Evolutionary conservation across 2,329 filamentous ascomycete species (phyloP).

Genomic region (Bipolaris oryzae): DNA sequence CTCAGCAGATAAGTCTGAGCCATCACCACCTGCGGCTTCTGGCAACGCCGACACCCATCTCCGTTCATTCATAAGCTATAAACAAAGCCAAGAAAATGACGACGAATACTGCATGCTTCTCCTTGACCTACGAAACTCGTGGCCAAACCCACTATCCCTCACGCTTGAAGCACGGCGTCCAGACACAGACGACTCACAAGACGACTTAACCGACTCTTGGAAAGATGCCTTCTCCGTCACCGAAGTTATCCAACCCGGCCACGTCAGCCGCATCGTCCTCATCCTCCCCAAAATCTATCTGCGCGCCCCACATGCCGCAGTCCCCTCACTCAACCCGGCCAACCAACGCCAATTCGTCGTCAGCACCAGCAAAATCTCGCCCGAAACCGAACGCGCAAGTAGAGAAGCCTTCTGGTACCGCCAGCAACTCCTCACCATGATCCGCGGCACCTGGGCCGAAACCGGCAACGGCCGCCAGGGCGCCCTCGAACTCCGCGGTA

Average conservation of each 20-base stretch:
- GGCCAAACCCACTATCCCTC: conserved; percentile 79
- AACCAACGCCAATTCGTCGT: conserved; percentile 94
- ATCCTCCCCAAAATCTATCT: conserved; percentile 77
- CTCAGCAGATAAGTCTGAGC: not conserved
- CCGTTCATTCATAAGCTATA: conserved; percentile 53
- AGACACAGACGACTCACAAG: conserved; percentile 1
- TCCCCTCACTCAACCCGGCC: conserved; percentile 79
- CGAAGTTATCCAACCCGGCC: conserved; percentile 61
- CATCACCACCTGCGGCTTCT: not conserved
- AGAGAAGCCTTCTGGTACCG: conserved; percentile 92
- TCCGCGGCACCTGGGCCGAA: conserved; percentile 75
- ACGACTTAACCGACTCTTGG: conserved; percentile 12
- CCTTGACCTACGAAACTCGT: conserved; percentile 85
- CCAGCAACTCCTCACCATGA: conserved; percentile 73
- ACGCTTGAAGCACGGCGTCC: conserved; percentile 58
- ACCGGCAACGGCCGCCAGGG: conserved; percentile 63
- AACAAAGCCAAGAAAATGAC: conserved; percentile 51
- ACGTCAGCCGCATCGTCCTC: conserved; percentile 75
- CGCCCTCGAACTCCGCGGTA: conserved; percentile 74
- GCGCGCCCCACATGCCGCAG: conserved; percentile 74
- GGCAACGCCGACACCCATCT: conserved; percentile 50
- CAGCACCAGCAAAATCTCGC: conserved; percentile 76
- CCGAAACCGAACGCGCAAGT: conserved; percentile 76
- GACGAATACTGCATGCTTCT: conserved; percentile 77
- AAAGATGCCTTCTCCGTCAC: conserved; percentile 33